A percentile compares a stretch with the other conserved stretches of the same genome.
Conservation (phyloP, 208 protist species). For the Trypanosomatidae sp. region DNA sequence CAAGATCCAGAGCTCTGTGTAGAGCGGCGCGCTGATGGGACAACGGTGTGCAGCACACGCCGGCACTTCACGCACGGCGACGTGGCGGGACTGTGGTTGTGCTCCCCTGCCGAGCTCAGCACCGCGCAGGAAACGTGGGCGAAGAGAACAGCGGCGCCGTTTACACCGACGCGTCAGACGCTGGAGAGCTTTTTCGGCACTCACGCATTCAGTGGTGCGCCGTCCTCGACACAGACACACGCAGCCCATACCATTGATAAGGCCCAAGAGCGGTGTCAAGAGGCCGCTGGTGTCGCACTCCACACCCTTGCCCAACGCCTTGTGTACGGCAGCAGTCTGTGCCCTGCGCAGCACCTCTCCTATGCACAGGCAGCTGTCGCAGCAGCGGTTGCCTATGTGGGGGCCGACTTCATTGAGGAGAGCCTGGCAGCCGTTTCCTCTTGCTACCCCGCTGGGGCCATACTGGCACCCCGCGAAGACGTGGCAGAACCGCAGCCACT, state of each 20-base stretch:
- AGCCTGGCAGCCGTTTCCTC: not conserved
- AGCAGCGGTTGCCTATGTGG: not conserved
- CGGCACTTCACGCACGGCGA: slow-evolving; percentile 53
- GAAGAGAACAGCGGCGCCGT: not conserved
- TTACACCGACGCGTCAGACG: slow-evolving; percentile 1
- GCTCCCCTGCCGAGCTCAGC: slow-evolving; percentile 7
- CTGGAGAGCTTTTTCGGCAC: slow-evolving; percentile 22
- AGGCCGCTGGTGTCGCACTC: slow-evolving; percentile 29
- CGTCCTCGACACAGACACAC: not conserved
- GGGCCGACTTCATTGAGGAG: not conserved
- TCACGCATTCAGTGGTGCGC: not conserved
- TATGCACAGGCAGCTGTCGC: slow-evolving; percentile 29
- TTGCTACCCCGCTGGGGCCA: not conserved
- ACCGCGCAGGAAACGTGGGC: slow-evolving; percentile 14
- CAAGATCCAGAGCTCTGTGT: slow-evolving; percentile 62
- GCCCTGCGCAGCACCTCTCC: slow-evolving; percentile 45
- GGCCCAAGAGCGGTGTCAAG: slow-evolving; percentile 6
- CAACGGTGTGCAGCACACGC: slow-evolving; percentile 23
- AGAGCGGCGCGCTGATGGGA: slow-evolving; percentile 12
- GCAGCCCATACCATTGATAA: not conserved
- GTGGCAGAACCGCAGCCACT: not conserved
- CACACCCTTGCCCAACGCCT: slow-evolving; percentile 42
- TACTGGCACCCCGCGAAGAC: not conserved
- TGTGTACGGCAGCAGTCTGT: slow-evolving; percentile 55
- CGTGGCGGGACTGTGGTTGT: slow-evolving; percentile 45